Base-by-base conservation (phyloP, 202 grass and related monocot species). In the Bolboschoenoplectus hybrid region DNA sequence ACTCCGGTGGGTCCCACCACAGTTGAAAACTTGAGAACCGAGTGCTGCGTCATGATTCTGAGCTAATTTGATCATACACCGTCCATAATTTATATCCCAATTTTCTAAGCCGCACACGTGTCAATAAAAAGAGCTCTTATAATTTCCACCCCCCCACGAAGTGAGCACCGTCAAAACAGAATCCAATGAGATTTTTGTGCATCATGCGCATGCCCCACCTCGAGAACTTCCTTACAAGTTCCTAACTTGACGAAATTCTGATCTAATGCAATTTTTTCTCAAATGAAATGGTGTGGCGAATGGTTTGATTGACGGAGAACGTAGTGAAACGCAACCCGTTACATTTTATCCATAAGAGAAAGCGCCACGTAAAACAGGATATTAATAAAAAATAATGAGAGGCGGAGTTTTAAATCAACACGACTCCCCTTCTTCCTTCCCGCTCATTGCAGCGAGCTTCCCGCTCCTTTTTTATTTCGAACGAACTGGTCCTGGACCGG, bases 371-470 rank as follows among this genome's bases (percentile, higher is more conserved):
- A n/a, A 60, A 57, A 80, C 16, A 3, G 16, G 35, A 8, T 32
- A 14, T 71, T 40, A 39, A 32, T 71, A 34, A 84, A 55, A 26
- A 70, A 84, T 56, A 69, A 56, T 56, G 32, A 26, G 55, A 60
- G 43, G 11, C 26, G 71, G 84, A 51, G 47, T 85, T 63, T 47
- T 80, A 86, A 79, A 64, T 67, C 17, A 5, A 51, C 41, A 79
- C 84, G 60, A 36, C 26, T 64, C 69, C 17, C 3, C 3, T 75
- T 19, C 26, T n/a, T 68, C 61, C n/a, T 86, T 86, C 84, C 84
- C 84, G 84, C 72, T 66, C 84, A 61, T 86, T 86, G 63, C 72
- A 10, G 80, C 84, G 58, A 56, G 84, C 10, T 74, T 86, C 84
- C 84, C 84, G 84, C 84, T 11, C 73, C 44, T 17, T 63, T 79